Base-by-base conservation (phyloP, 805 yeast genomes). In the Saccharomycopsis fodiens region DNA sequence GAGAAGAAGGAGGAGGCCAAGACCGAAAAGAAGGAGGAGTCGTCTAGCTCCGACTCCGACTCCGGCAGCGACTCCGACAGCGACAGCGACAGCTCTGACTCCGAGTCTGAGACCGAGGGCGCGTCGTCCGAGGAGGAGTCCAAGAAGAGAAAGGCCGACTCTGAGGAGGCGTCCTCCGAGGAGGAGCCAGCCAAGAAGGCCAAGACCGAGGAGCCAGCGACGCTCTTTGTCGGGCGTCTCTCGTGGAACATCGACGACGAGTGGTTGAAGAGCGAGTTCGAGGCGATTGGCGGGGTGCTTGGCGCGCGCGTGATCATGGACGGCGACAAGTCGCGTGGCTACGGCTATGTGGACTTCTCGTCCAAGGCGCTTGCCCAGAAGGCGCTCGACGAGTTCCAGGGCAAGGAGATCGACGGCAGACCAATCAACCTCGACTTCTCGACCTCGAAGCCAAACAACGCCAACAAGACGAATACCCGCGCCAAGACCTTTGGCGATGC, bases 181-280 rank as follows among this genome's bases (percentile, higher is more conserved):
- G 67, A 68, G 51, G 60, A 71, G 34, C 66, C 67, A 44, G 54
- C 69, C 49, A 83, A 82, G 72, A 78, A 76, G 64, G 67, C 68
- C 54, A 75, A 73, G 70, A 38, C 59, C 20, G 71, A 67, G 55
- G 95, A 82, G 67, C 82, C 88, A 57, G 85, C 91, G 50, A 91
- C 97, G 51, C 66, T 93, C 55, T 93, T 93, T 60, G 97, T 89
- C 54, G 98, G 98, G 60, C 82, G 97, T 72, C 78, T 93, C 60
- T 88, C 97, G 17, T 93, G 97, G 97, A 84, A 80, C 67, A 77
- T 93, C 60, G 98, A 93, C 61, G 97, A 89, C 63, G 95, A 82
- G 50, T 85, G 96, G 95, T 79, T 93, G 65, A 73, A 74, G 67
- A 71, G 81, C 52, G 97, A 86, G 70, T 93, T 93, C 65, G 88